Base-by-base conservation (phyloP, 129 eudicot species). In the Artemisia tridentata region DNA sequence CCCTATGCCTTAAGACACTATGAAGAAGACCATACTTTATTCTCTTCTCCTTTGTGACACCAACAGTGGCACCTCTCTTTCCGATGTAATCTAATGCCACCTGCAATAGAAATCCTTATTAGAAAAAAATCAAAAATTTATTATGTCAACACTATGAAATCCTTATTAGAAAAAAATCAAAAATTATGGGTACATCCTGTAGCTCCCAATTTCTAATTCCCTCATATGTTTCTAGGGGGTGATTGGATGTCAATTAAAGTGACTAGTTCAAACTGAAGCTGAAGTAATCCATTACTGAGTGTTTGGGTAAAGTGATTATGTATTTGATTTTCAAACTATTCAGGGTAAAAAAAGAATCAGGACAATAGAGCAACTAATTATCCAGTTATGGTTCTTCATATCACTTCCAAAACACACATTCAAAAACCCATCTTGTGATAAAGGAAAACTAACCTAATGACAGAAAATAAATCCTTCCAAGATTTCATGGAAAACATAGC, bases 51-150 rank as follows among this genome's bases (percentile, higher is more conserved):
- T 72, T 83, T 19, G 95, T 85, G 64, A 82, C 90, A 80, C 98
- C 98, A 69, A 87, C 92, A 56, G 96, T 89, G 19, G 97, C 79
- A 52, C 98, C 98, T 82, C 98, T 78, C 82, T 93, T 93, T 10
- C 98, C 98, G 74, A 93, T 93, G 81, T 93, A 93, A 68, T 93
- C 97, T 18, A 93, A 80, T 2, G 98, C 98, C 80, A 93, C 97
- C 92, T 93, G 80, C 66, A 77, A 56, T 19, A 11, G 34, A 19
- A 23, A 56, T 54, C 38, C 23, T 0, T 16, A 53, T 8, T 20
- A 21, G 41, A 34, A 11, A 23, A 29, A 17, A 54, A 54, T 2
- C 13, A 54, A 17, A 6, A 4, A 19, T 0, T 58, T 52, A 56
- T 10, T 62, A 11, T 38, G 34, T 52, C 63, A 56, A n/a, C 11